These are phyloP conservation scores for Delitschia confertaspora DNA, from an alignment of 495 filamentous ascomycete species.

Conservation along the genomic window DNA sequence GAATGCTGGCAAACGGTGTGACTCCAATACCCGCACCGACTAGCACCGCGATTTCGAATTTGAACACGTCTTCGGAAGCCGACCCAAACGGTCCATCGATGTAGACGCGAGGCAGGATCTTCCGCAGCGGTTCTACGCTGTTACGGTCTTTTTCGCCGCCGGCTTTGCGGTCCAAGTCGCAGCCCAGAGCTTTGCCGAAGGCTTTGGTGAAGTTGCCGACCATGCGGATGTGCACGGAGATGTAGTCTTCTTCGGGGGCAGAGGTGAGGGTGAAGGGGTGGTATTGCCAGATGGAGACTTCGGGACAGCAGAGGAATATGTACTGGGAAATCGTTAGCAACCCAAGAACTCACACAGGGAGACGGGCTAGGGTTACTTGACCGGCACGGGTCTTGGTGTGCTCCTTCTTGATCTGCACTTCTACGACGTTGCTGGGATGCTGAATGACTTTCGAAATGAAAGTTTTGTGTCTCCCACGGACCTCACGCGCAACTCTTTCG, in stretches of 20 bases:
- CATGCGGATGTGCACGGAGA: slow-evolving; percentile 68
- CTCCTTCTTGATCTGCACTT: slow-evolving; percentile 81
- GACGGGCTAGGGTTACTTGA: slow-evolving; percentile 40
- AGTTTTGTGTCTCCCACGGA: slow-evolving; percentile 63
- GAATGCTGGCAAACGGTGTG: slow-evolving; percentile 65
- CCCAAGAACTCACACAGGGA: neutral
- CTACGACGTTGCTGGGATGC: slow-evolving; percentile 72
- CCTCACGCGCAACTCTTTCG: slow-evolving; percentile 60
- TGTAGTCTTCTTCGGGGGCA: slow-evolving; percentile 74
- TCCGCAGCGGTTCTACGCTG: slow-evolving; percentile 57
- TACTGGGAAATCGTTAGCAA: slow-evolving; percentile 39
- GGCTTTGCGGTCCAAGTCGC: slow-evolving; percentile 50
- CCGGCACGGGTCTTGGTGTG: slow-evolving; percentile 66
- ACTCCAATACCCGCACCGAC: slow-evolving; percentile 66
- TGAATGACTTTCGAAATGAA: slow-evolving; percentile 77
- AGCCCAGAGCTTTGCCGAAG: slow-evolving; percentile 57
- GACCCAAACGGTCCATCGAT: slow-evolving; percentile 74
- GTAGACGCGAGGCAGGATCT: slow-evolving; percentile 64
- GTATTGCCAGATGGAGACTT: slow-evolving; percentile 71
- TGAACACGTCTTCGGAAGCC: slow-evolving; percentile 68
- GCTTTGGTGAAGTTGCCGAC: slow-evolving; percentile 60
- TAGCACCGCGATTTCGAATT: slow-evolving; percentile 62
- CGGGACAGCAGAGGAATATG: slow-evolving; percentile 74
- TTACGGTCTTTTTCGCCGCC: slow-evolving; percentile 43
- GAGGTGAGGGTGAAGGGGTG: slow-evolving; percentile 73